Evolutionary conservation across 148 eudicot genomes (phyloP), one percentile per base, ranked within the genome.

Genomic region (Amaranthus hypochondriacus): DNA sequence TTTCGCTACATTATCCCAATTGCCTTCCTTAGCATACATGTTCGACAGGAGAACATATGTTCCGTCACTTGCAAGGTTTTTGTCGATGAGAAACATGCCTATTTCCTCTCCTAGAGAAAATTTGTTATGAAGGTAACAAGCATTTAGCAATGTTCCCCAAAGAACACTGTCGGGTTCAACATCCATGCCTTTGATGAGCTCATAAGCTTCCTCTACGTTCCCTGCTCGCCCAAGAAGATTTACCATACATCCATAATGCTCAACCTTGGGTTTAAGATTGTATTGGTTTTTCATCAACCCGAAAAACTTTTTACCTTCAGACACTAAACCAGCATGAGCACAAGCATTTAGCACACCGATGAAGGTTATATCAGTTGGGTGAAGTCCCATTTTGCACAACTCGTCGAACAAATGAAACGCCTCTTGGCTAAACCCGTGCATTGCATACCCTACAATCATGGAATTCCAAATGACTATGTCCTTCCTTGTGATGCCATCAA

Each of bases 201-300:
- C 78, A 57, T 87, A 95, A 52, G 99, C 99, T 82, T 92, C 96
- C 49, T 90, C 87, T 47, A 95, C 69, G 49, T 78, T 66, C 49
- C 97, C 92, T 13, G 92, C 96, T 21, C 97, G 87, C 39, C 97
- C 91, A 7, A 95, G 89, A 73, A 95, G 86, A 83, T 95, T 89
- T 56, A 92, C 96, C 99, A 95, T 87, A 77, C 99, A 92, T 44
- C 99, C 99, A 60, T 90, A 92, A 75, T 95, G 99, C 86, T 92
- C 97, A 60, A 88, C 78, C 73, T 90, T 86, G 0, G 96, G 98
- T 64, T 83, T 71, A 73, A 92, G 81, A 48, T 72, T 53, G 61
- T 87, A 86, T 47, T 75, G 66, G 7, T 79, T 75, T 21, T 63
- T 85, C 98, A 95, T 92, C 48, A 74, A 70, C 18, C 77, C 68